Percentiles rank a stretch among this genome's conserved stretches.
Evolutionary conservation across 2,329 filamentous ascomycete genomes (phyloP).

Genomic region (Colletotrichum nymphaeae): DNA sequence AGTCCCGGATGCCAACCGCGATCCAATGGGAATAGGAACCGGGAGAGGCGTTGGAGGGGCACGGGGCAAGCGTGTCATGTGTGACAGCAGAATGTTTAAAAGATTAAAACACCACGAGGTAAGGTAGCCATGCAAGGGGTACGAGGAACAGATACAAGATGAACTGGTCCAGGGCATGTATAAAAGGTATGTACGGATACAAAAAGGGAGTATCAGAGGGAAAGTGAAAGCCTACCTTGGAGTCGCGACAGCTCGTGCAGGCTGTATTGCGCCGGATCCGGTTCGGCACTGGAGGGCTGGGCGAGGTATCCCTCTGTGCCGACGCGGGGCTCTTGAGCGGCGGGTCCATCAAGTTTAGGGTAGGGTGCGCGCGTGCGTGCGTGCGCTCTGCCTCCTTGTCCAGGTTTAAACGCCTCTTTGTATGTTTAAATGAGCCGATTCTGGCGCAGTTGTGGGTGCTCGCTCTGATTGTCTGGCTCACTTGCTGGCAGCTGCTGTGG

Average conservation of each 20-base stretch:
- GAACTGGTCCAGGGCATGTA: not conserved
- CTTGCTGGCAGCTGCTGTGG: not conserved
- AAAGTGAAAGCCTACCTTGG: conserved; percentile 47
- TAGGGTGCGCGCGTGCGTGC: conserved; percentile 22
- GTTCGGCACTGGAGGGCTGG: conserved; percentile 35
- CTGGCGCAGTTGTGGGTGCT: not conserved
- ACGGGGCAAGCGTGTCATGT: not conserved
- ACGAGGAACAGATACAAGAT: not conserved
- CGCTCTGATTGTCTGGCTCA: not conserved
- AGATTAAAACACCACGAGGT: not conserved
- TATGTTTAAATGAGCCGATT: not conserved
- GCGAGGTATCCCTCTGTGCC: conserved; percentile 23
- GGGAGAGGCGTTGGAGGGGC: not conserved
- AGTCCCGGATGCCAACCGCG: not conserved
- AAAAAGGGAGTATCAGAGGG: not conserved
- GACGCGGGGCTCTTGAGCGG: conserved; percentile 33
- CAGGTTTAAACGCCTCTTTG: not conserved
- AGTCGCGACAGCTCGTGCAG: conserved; percentile 46
- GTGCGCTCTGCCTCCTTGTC: not conserved
- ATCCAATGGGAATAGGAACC: conserved; percentile 24
- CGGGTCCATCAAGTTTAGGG: conserved; percentile 20
- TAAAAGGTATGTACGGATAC: not conserved
- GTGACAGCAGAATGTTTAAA: not conserved
- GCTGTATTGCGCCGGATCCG: conserved; percentile 46
- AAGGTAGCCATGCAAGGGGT: not conserved